Evolutionary conservation across 257 asterid species (phyloP).

Genomic region (Primulina huaijiensis): DNA sequence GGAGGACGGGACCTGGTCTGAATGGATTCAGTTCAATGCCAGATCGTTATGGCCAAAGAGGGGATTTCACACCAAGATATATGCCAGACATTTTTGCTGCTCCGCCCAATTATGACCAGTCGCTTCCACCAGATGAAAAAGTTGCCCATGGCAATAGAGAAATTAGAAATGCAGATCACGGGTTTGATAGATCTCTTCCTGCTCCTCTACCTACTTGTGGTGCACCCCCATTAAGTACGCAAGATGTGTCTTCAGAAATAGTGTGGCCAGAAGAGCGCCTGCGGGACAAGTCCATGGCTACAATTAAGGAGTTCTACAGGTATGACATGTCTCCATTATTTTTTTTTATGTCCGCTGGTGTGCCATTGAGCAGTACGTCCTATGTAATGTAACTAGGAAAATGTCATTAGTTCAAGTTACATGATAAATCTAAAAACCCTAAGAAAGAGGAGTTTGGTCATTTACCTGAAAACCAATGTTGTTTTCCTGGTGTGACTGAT

Average conservation of each 20-base stretch:
- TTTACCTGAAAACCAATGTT: not conserved
- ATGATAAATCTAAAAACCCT: too few relatives aligned
- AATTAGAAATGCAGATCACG: conserved; percentile 31
- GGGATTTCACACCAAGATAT: conserved; percentile 53
- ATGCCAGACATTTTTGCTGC: conserved; percentile 49
- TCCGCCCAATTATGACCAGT: conserved; percentile 42
- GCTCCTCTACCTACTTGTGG: conserved; percentile 41
- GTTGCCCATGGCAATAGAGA: conserved; percentile 34
- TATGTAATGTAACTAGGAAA: too few relatives aligned
- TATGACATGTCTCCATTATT: conserved; percentile 24
- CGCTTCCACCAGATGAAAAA: conserved; percentile 42
- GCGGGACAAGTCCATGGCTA: conserved; percentile 60
- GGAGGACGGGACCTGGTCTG: conserved; percentile 53
- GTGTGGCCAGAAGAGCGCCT: conserved; percentile 54
- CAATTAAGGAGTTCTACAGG: conserved; percentile 90
- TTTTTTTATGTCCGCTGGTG: not conserved
- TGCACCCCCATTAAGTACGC: conserved; percentile 33
- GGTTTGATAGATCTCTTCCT: conserved; percentile 32
- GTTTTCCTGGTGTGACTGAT: not conserved
- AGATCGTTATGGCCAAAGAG: conserved; percentile 66
- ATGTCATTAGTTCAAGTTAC: not conserved
- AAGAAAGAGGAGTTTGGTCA: not conserved
- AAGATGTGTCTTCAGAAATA: conserved; percentile 47
- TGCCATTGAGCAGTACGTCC: too few relatives aligned
- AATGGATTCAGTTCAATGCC: conserved; percentile 55